Conservation (phyloP, 371 early-diverging fungal species). For the Blastocladiella emersonii region DNA sequence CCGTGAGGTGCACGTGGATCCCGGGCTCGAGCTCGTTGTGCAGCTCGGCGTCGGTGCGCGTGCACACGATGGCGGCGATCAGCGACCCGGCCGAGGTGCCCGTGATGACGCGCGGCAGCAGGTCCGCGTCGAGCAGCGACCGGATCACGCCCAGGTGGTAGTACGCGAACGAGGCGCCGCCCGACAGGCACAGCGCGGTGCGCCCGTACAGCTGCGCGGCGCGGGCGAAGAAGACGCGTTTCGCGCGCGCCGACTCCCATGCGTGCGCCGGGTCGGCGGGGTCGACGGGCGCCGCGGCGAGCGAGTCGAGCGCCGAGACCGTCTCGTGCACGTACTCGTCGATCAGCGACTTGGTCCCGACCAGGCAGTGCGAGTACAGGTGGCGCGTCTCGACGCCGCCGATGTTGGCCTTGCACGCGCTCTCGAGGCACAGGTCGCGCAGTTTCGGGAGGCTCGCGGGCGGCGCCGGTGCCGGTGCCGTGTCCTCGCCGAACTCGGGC, state of each 20-base stretch:
- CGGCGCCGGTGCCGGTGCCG: neutral
- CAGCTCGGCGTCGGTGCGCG: slow-evolving; percentile 51
- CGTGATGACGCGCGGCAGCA: slow-evolving; percentile 55
- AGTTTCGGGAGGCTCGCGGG: slow-evolving; percentile 21
- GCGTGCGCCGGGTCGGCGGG: slow-evolving; percentile 2
- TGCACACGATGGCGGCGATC: slow-evolving; percentile 55
- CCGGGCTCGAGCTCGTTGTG: slow-evolving; percentile 14
- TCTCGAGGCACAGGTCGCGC: slow-evolving; percentile 31
- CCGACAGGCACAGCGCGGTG: slow-evolving; percentile 41
- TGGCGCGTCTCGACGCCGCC: slow-evolving; percentile 62
- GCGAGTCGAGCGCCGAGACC: neutral
- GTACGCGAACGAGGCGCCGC: slow-evolving; percentile 35
- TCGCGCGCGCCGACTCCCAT: slow-evolving; percentile 12
- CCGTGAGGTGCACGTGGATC: slow-evolving; percentile 11
- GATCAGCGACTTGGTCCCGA: slow-evolving; percentile 27
- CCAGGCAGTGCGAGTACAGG: slow-evolving; percentile 27
- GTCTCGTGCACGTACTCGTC: slow-evolving; percentile 21
- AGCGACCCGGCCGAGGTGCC: slow-evolving; percentile 56
- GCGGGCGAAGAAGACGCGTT: slow-evolving; percentile 22
- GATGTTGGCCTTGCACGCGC: slow-evolving; percentile 62
- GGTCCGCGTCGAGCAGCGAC: slow-evolving; percentile 41
- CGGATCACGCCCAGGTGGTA: slow-evolving; percentile 63
- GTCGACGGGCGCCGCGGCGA: neutral
- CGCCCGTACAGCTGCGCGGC: slow-evolving; percentile 17
- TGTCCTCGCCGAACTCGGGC: neutral